Base-by-base conservation (phyloP, 768 basidiomycete species). In the Obba rivulosa region DNA sequence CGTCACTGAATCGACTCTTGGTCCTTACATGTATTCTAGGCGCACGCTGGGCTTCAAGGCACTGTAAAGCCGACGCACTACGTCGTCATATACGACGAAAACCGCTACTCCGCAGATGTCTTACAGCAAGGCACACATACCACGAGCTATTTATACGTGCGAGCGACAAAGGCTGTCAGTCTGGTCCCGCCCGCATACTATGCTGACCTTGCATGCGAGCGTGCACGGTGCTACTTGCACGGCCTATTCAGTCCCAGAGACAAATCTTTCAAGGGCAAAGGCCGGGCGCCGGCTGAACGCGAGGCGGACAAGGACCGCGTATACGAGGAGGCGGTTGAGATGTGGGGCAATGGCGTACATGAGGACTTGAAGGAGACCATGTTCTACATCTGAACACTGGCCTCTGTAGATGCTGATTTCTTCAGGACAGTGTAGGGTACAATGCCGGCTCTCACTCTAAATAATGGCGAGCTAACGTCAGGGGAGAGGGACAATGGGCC, bases 91-190 rank as follows among this genome's bases (percentile, higher is more conserved):
- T 85, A 89, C 61, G 88, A 91, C 62, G 87, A 91, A 64, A 81
- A 77, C 58, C 57, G 48, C 3, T 68, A 90, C 10, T 67, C 66
- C 1, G 80, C 86, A 0, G 82, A 92, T 59, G 77, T 77, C 13
- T 69, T 90, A 5, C 89, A 92, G 59, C 71, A 80, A 49, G 81
- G 86, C 1, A 79, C 85, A 0, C 76, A 90, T 58, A 70, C 78
- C 50, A 64, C 72, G 13, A 80, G 79, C 54, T 89, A 89, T 57
- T 69, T 87, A 16, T 92, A 87, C 54, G 87, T 84, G 0, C 76
- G 89, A 3, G 87, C 88, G 0, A 92, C 87, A 2, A 83, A 85
- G 55, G 83, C 87, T 0, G 89, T 92, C 34, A 87, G 85, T 59
- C 67, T 90, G 22, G 73, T 89, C 10, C 86, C 87, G 0, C 76